Conservation (phyloP, 805 yeast species). For the Cyberlindnera suaveolens region DNA sequence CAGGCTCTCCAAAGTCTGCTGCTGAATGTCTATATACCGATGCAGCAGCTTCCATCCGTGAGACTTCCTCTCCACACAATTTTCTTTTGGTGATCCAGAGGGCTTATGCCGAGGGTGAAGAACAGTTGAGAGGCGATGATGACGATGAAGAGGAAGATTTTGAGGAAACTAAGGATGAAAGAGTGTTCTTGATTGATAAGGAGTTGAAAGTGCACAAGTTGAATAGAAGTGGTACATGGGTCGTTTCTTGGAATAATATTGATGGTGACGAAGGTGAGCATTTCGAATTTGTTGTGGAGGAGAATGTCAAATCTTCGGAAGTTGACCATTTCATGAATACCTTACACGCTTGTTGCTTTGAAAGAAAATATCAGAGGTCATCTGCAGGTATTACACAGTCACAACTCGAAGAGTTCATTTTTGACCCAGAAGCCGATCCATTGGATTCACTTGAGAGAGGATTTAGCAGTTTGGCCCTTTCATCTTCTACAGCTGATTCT, state of each 20-base stretch:
- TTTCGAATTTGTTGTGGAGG: constrained; percentile 73
- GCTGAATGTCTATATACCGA: constrained; percentile 78
- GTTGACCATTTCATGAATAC: constrained; percentile 58
- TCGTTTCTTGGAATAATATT: constrained; percentile 74
- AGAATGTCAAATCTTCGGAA: constrained; percentile 41
- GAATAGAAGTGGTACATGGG: constrained; percentile 46
- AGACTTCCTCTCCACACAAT: constrained; percentile 56
- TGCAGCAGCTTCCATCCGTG: constrained; percentile 67
- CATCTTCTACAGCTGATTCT: neutral
- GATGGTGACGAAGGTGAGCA: constrained; percentile 84
- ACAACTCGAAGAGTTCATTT: constrained; percentile 54
- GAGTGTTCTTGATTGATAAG: constrained; percentile 62
- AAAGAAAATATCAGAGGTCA: constrained; percentile 58
- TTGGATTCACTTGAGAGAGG: neutral
- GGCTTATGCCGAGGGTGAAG: constrained; percentile 64
- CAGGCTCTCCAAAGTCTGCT: constrained; percentile 80
- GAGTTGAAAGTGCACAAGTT: constrained; percentile 50
- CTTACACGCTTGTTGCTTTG: constrained; percentile 66
- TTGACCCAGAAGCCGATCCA: constrained; percentile 25
- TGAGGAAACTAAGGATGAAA: constrained; percentile 48
- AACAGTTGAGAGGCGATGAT: constrained; percentile 42
- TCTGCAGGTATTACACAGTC: constrained; percentile 37
- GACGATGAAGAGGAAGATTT: constrained; percentile 37
- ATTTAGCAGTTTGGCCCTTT: neutral
- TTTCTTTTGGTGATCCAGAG: constrained; percentile 69